phyloP scores from a whole-genome alignment of 2,329 filamentous ascomycete species.

The Colletotrichum agaves region DNA sequence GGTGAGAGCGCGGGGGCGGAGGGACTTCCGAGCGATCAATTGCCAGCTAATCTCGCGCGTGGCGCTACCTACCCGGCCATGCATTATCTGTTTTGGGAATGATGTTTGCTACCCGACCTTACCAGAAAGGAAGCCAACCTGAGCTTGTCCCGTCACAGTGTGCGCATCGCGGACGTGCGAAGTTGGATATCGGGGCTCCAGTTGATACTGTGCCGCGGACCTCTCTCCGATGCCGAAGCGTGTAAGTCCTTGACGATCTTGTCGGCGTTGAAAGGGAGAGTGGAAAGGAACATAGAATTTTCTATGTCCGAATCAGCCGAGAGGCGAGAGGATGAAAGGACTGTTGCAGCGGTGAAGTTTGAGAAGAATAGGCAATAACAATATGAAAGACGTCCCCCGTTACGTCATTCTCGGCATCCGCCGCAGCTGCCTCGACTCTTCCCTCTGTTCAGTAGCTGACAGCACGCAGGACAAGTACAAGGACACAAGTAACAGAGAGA shows the following conservation, averaged over 20 bases:
- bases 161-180: slow-evolving; percentile 36
- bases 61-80: slow-evolving; percentile 9
- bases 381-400: slow-evolving; percentile 8
- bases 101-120: slow-evolving; percentile 25
- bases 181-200: slow-evolving; percentile 15
- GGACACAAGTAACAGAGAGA: neutral
- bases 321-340: neutral
- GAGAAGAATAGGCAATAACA: neutral
- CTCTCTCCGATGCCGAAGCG: slow-evolving; percentile 2
- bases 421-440: neutral
- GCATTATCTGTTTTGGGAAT: slow-evolving; percentile 27
- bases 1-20: slow-evolving; percentile 18
- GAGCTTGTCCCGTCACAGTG: slow-evolving; percentile 37
- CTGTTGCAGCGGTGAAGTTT: neutral
- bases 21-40: slow-evolving; percentile 4
- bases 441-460: neutral
- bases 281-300: neutral
- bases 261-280: neutral
- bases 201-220: slow-evolving; percentile 36
- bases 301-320: neutral
- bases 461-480: neutral
- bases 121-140: slow-evolving; percentile 29
- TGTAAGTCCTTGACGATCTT: slow-evolving; percentile 3
- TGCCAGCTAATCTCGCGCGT: slow-evolving; percentile 9
- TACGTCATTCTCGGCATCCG: slow-evolving; percentile 23